phyloP scores from a whole-genome alignment of 164 flowering plant genomes.

The Macadamia tetraphylla region DNA sequence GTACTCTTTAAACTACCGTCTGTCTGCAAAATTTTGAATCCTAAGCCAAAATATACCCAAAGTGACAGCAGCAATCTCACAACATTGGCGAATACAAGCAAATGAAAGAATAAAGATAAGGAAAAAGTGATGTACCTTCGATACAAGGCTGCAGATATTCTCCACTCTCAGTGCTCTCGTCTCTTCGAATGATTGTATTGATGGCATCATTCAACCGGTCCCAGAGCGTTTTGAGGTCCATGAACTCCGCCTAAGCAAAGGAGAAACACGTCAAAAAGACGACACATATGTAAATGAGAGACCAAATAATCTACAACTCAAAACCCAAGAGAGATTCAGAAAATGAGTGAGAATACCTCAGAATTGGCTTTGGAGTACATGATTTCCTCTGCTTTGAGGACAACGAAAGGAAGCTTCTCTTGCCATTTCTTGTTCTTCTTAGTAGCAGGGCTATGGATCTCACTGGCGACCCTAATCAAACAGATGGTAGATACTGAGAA shows the following conservation, averaged over 20 bases:
- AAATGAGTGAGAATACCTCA: conserved; percentile 43
- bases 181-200: conserved; percentile 74
- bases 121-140: conserved; percentile 54
- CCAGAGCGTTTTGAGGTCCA: conserved; percentile 66
- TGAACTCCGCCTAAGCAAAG: conserved; percentile 67
- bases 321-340: neutral
- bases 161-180: conserved; percentile 73
- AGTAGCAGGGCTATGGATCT: conserved; percentile 55
- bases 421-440: conserved; percentile 93
- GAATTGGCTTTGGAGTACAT: conserved; percentile 98
- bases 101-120: neutral
- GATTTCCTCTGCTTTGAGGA: conserved; percentile 88
- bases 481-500: conserved; percentile 9
- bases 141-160: conserved; percentile 84
- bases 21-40: conserved; percentile 1
- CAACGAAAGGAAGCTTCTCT: conserved; percentile 84
- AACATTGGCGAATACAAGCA: neutral
- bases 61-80: conserved; percentile 5
- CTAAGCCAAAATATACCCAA: neutral
- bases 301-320: neutral
- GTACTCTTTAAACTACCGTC: conserved; percentile 1
- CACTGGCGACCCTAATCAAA: conserved; percentile 64
- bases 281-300: neutral
- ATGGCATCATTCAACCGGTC: conserved; percentile 79
- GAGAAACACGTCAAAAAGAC: neutral